Percentiles rank a stretch among this genome's conserved stretches.
phyloP scores from a whole-genome alignment of 495 filamentous ascomycete species.

The Bryoglossum gracile region DNA sequence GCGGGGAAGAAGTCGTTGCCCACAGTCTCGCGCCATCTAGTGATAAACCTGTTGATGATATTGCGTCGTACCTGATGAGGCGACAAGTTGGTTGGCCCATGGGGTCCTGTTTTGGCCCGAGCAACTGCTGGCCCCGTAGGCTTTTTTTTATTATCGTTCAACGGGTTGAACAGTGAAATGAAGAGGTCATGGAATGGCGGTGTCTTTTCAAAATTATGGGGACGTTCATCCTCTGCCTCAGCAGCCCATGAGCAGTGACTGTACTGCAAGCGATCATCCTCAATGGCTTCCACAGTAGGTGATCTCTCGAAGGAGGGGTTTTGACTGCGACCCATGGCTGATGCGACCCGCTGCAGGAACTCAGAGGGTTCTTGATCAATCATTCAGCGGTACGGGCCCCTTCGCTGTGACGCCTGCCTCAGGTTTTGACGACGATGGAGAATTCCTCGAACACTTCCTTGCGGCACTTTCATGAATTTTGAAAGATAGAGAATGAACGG shows the following conservation, averaged over 20 bases:
- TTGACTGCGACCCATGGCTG: too few species aligned
- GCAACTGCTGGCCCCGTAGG: constrained; percentile 43
- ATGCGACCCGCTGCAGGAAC: too few species aligned
- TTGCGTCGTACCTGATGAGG: constrained; percentile 76
- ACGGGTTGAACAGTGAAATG: constrained; percentile 72
- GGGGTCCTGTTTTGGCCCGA: constrained; percentile 49
- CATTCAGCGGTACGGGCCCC: too few species aligned
- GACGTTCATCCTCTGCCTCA: constrained; percentile 51
- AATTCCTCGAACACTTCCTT: too few species aligned
- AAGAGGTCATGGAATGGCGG: constrained; percentile 80
- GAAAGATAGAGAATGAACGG: too few species aligned
- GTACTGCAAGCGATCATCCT: constrained; percentile 45
- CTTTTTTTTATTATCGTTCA: constrained; percentile 77
- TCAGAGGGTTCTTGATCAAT: too few species aligned
- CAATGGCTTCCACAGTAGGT: constrained; percentile 42
- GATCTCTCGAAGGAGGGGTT: too few species aligned
- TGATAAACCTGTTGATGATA: constrained; percentile 85
- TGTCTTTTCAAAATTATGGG: constrained; percentile 69
- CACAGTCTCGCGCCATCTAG: constrained; percentile 79
- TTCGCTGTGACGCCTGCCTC: too few species aligned
- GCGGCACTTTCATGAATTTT: too few species aligned
- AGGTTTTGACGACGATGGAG: too few species aligned
- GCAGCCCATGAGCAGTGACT: constrained; percentile 34
- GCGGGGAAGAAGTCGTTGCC: constrained; percentile 92
- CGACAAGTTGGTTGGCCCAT: constrained; percentile 51